A percentile compares a stretch with the other conserved stretches of the same genome.
phyloP scores from a whole-genome alignment of 163 green algal genomes.

The Scenedesmus sp. region DNA sequence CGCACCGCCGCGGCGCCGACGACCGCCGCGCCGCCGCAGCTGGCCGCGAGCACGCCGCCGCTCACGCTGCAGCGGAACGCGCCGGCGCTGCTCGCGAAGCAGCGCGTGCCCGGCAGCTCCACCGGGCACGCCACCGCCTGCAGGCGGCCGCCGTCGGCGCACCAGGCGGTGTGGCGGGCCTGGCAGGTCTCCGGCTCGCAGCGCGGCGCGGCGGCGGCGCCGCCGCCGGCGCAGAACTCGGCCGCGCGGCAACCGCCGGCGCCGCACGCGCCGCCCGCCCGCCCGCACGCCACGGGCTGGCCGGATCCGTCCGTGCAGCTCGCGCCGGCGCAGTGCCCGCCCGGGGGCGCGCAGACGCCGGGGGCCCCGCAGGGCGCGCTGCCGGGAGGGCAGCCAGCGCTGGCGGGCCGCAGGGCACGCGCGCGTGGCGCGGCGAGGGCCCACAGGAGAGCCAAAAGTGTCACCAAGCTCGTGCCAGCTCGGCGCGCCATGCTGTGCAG shows the following conservation, averaged over 20 bases:
- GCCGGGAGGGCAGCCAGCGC: no score
- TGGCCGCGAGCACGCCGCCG: slow-evolving; percentile 6
- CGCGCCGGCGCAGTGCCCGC: not conserved
- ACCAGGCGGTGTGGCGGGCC: not conserved
- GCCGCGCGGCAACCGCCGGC: not conserved
- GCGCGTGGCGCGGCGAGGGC: no score
- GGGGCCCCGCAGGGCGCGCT: no score
- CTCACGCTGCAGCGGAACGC: slow-evolving; percentile 25
- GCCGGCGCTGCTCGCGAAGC: slow-evolving; percentile 8
- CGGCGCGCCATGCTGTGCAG: no score
- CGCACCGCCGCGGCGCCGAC: not conserved
- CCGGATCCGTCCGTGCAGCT: not conserved
- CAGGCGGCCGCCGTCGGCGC: not conserved
- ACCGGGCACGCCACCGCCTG: not conserved
- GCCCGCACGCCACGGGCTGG: not conserved
- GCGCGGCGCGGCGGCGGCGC: no score
- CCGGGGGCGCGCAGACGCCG: not conserved
- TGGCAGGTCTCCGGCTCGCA: slow-evolving; percentile 21
- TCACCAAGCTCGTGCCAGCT: no score
- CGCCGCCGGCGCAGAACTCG: slow-evolving; percentile 1
- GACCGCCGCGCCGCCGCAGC: not conserved
- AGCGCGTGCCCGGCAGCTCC: not conserved
- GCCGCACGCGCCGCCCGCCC: not conserved
- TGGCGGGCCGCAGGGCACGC: no score
- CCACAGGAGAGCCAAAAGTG: no score